These are phyloP conservation scores for Fraxinus baroniana DNA, from an alignment of 305 asterid species.

Conservation along the genomic window DNA sequence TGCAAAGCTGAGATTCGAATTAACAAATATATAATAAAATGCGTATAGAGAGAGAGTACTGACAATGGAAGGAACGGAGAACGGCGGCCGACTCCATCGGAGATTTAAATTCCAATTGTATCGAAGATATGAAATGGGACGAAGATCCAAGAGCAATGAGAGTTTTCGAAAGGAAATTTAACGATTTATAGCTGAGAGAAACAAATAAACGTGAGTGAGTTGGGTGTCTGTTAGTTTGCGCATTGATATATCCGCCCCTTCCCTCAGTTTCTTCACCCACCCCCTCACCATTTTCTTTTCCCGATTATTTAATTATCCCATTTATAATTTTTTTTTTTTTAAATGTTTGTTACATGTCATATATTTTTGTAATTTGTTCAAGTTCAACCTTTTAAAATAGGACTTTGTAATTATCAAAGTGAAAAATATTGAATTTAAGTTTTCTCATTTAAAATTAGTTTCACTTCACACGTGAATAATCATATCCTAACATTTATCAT, in stretches of 20 bases:
- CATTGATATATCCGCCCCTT: slow-evolving; percentile 66
- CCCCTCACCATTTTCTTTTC: background rate
- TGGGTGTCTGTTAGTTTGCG: slow-evolving; percentile 20
- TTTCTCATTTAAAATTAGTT: background rate
- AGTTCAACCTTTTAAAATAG: background rate
- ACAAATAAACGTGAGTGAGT: slow-evolving; percentile 16
- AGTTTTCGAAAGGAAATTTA: slow-evolving; percentile 16
- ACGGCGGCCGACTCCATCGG: slow-evolving; percentile 74
- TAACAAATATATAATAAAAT: background rate
- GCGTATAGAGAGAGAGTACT: slow-evolving; percentile 4
- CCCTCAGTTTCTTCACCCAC: slow-evolving; percentile 59
- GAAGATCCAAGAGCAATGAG: slow-evolving; percentile 29
- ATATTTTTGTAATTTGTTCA: background rate
- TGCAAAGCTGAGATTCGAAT: slow-evolving; percentile 21
- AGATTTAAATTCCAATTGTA: slow-evolving; percentile 14
- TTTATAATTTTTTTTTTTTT: too few species aligned
- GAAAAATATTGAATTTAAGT: background rate
- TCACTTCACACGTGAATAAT: background rate
- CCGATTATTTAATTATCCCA: background rate
- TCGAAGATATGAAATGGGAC: slow-evolving; percentile 29
- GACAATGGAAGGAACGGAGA: slow-evolving; percentile 64
- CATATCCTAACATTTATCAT: background rate
- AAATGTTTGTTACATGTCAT: background rate
- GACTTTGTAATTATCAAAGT: background rate
- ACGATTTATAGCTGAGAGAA: slow-evolving; percentile 21